Conservation (phyloP, 2,329 filamentous ascomycete genomes). For the Fusarium keratoplasticum region DNA sequence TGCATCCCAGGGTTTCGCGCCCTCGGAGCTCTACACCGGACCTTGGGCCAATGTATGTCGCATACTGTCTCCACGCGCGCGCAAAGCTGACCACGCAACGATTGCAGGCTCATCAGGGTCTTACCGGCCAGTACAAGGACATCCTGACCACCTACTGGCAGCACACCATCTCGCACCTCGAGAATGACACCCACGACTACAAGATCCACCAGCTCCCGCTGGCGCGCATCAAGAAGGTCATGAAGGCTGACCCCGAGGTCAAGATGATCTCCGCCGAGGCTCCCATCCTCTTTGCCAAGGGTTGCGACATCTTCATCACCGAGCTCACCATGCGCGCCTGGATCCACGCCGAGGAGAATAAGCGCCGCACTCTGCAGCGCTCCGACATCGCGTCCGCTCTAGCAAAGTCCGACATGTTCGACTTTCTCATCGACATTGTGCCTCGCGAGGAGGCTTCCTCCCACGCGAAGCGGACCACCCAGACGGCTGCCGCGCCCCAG, state of each 20-base stretch:
- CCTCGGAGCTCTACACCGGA: constrained; percentile 93
- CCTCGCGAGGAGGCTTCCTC: constrained; percentile 92
- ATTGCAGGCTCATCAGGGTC: constrained; percentile 88
- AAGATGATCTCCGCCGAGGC: constrained; percentile 99
- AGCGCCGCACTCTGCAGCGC: constrained; percentile 91
- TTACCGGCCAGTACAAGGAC: constrained; percentile 93
- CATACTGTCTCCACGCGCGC: background rate
- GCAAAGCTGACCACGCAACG: background rate
- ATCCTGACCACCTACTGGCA: constrained; percentile 99
- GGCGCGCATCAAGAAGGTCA: constrained; percentile 99
- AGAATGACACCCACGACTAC: constrained; percentile 96
- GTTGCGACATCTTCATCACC: constrained; percentile 98
- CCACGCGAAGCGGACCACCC: constrained; percentile 80
- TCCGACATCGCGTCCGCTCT: constrained; percentile 97
- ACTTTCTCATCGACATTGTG: constrained; percentile 99
- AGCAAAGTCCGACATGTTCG: constrained; percentile 99
- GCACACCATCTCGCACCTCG: constrained; percentile 94
- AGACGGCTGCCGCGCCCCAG: constrained; percentile 56
- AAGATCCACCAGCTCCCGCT: constrained; percentile 97
- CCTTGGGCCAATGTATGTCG: constrained; percentile 90
- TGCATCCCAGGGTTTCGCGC: constrained; percentile 86
- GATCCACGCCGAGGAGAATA: constrained; percentile 99
- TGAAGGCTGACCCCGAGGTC: constrained; percentile 99
- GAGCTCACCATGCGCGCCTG: constrained; percentile 99
- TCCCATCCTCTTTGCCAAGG: constrained; percentile 97